Percentiles rank a stretch among this genome's conserved stretches.
These are phyloP conservation scores for Scenedesmus sp. DNA, from an alignment of 163 green algal species.

Conservation along the genomic window DNA sequence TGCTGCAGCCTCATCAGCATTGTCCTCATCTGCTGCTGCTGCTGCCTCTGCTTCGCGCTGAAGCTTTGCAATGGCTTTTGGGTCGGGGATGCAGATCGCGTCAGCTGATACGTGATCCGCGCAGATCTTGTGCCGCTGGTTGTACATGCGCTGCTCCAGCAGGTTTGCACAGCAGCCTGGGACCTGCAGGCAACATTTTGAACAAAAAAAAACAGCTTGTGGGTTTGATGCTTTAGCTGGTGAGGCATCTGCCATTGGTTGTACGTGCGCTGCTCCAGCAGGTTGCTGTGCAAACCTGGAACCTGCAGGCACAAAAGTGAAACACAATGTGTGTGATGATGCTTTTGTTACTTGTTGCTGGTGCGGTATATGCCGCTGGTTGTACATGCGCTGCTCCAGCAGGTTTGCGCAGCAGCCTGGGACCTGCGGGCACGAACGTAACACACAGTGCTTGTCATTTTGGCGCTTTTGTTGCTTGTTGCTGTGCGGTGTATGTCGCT, in stretches of 20 bases:
- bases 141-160: conserved; percentile 45
- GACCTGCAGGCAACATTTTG: conserved; percentile 14
- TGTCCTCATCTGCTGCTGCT: background rate
- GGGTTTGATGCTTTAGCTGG: background rate
- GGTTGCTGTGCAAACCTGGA: conserved; percentile 19
- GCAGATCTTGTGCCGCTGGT: conserved; percentile 51
- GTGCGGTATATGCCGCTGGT: conserved; percentile 29
- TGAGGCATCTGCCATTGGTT: conserved; percentile 36
- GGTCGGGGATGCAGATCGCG: conserved; percentile 26
- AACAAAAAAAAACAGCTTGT: background rate
- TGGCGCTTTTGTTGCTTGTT: background rate
- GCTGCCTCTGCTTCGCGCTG: background rate
- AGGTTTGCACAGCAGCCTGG: conserved; percentile 31
- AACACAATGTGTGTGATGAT: background rate
- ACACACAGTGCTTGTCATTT: no score
- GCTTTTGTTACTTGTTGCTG: background rate
- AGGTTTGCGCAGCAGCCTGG: conserved; percentile 13
- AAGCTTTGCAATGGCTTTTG: conserved; percentile 10
- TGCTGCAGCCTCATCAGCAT: background rate
- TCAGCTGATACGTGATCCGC: conserved; percentile 16
- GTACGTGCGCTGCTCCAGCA: conserved; percentile 26
- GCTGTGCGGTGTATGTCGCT: conserved; percentile 19
- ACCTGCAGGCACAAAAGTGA: background rate
- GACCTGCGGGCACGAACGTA: background rate
- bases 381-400: conserved; percentile 26